Base-by-base conservation (phyloP, 2,329 filamentous ascomycete species). In the Ophiostoma triangulosporum region DNA sequence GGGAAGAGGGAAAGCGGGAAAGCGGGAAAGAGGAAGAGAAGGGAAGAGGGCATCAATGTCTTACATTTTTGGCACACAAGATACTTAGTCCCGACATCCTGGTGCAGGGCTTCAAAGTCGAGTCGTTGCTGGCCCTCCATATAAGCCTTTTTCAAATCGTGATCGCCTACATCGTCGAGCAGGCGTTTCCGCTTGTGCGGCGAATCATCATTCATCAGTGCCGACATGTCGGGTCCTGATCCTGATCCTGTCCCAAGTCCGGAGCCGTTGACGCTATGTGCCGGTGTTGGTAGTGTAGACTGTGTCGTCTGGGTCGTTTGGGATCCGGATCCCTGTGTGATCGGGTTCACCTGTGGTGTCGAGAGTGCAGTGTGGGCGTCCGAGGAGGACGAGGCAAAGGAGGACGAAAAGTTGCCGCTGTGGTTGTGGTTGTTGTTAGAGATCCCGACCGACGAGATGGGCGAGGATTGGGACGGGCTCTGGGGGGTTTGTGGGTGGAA, bases 401-500 rank as follows among this genome's bases (percentile, higher is more conserved):
- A 73, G 54, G 71, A 69, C 64, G 75, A 75, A 54, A 76, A 77
- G 60, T 67, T 52, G 31, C 53, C 43, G 54, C 54, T 48, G 50
- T 50, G 46, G 14, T 24, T 6, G 45, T 45, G 48, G 17, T 45
- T 71, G 60, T 70, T 72, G 64, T 72, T 70, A 69, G 73, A 77
- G 51, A 52, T 57, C 46, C 29, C 27, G 46, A 48, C 27, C 17
- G 46, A 48, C 29, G 46, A 48, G 43, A 70, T 74, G 58, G 76
- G 75, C 60, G 76, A 80, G 64, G 74, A 71, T 65, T 80, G 76
- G 64, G 77, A 81, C 64, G 80, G 80, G 66, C 80, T 83, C 72
- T 83, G 79, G 65, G 80, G 80, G 61, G 80, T 83, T 63, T 78
- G 78, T 62, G 80, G 80, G 66, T 82, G 78, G 73, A 78, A 81